Evolutionary conservation across 805 yeast genomes (phyloP).

Genomic region (Saturnispora quitensis): DNA sequence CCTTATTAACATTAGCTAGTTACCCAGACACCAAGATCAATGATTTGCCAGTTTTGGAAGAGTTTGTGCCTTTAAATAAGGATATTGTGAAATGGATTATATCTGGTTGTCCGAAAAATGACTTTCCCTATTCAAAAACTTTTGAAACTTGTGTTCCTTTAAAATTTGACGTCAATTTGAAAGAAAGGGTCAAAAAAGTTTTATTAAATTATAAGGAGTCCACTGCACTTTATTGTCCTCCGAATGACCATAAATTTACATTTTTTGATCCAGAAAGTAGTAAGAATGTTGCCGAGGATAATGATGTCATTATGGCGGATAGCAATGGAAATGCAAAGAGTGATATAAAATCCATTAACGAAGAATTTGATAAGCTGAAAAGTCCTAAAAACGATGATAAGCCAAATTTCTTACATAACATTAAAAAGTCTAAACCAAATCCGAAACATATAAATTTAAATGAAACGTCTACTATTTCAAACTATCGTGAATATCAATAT

Average conservation of each 20-base stretch:
- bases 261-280: neutral
- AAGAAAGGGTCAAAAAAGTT: slow-evolving; percentile 20
- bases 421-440: neutral
- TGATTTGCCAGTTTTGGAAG: slow-evolving; percentile 13
- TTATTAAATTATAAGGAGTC: slow-evolving; percentile 6
- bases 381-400: neutral
- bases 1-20: slow-evolving; percentile 16
- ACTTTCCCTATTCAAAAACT: slow-evolving; percentile 15
- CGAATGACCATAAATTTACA: slow-evolving; percentile 19
- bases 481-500: slow-evolving; percentile 25
- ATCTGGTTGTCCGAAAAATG: slow-evolving; percentile 11
- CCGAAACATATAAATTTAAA: neutral
- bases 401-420: neutral
- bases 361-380: neutral
- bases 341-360: neutral
- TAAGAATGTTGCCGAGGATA: neutral
- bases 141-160: slow-evolving; percentile 11
- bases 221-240: slow-evolving; percentile 30
- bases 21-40: slow-evolving; percentile 9
- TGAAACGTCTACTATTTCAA: slow-evolving; percentile 10
- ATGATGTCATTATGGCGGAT: neutral
- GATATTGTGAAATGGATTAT: slow-evolving; percentile 25
- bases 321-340: neutral
- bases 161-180: slow-evolving; percentile 8
- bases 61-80: slow-evolving; percentile 9